Conservation (phyloP, 129 eudicot species). For the Flaveria linearis region DNA sequence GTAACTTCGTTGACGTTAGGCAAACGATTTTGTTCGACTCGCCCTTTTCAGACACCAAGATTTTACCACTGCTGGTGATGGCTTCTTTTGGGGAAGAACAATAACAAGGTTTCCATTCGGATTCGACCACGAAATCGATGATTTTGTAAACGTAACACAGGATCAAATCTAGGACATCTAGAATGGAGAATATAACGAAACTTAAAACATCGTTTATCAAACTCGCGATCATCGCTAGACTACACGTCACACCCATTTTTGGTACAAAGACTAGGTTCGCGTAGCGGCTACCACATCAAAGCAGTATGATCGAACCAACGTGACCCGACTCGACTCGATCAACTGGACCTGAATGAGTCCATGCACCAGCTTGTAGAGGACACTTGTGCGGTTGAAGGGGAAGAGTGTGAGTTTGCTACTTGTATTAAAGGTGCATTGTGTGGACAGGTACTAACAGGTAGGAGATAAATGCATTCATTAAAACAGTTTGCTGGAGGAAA, state of each 20-base stretch:
- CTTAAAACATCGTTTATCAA: constrained; percentile 61
- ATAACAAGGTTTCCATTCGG: constrained; percentile 93
- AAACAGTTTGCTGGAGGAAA: constrained; percentile 44
- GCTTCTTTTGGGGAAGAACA: constrained; percentile 74
- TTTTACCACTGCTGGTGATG: constrained; percentile 59
- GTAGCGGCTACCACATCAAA: too few species aligned
- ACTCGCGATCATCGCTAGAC: constrained; percentile 38
- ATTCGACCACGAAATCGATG: constrained; percentile 68
- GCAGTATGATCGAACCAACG: background rate
- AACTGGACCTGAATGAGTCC: constrained; percentile 6
- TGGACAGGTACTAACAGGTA: constrained; percentile 51
- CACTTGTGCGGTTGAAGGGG: constrained; percentile 32
- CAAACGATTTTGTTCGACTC: constrained; percentile 67
- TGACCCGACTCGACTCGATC: background rate
- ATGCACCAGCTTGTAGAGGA: constrained; percentile 31
- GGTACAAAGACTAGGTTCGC: background rate
- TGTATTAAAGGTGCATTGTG: constrained; percentile 33
- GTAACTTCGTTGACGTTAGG: constrained; percentile 64
- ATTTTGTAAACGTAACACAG: constrained; percentile 64
- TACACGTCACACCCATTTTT: constrained; percentile 10
- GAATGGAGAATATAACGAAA: constrained; percentile 58
- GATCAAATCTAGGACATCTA: constrained; percentile 66
- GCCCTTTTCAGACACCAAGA: constrained; percentile 76
- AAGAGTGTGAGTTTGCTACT: constrained; percentile 42
- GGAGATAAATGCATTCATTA: constrained; percentile 56